These are phyloP conservation scores for Beta vulgaris DNA, from an alignment of 148 eudicot species.

Conservation along the genomic window DNA sequence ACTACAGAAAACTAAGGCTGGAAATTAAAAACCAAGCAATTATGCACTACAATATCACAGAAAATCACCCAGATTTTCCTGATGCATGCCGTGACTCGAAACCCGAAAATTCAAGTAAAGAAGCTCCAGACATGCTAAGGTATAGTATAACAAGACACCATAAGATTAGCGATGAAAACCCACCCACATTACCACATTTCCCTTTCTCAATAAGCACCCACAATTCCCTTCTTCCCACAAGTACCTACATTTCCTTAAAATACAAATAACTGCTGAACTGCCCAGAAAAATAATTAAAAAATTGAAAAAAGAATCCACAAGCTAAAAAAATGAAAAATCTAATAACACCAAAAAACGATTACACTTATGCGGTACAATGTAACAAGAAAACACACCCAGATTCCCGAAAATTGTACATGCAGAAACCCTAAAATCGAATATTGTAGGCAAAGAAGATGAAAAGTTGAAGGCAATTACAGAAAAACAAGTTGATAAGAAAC, in stretches of 20 bases:
- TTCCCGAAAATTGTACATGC: constrained; percentile 23
- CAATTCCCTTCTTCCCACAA: background rate
- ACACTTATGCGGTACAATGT: background rate
- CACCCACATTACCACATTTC: background rate
- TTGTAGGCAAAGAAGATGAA: background rate
- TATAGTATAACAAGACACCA: background rate
- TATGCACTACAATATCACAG: background rate
- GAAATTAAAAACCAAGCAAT: background rate
- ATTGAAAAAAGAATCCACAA: background rate
- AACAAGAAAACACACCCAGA: constrained; percentile 13
- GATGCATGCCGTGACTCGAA: background rate
- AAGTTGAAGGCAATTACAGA: background rate
- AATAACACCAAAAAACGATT: background rate
- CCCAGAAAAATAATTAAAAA: background rate
- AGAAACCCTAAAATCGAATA: constrained; percentile 1
- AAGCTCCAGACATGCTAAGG: background rate
- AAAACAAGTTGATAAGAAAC: background rate
- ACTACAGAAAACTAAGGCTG: background rate
- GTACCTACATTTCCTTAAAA: background rate
- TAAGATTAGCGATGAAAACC: background rate
- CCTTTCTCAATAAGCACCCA: background rate
- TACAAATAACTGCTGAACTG: background rate
- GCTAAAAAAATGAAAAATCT: background rate
- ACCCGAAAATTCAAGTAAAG: background rate
- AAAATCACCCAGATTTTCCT: background rate